These are phyloP conservation scores for Gossypium anomalum DNA, from an alignment of 345 rosid species.

Conservation along the genomic window DNA sequence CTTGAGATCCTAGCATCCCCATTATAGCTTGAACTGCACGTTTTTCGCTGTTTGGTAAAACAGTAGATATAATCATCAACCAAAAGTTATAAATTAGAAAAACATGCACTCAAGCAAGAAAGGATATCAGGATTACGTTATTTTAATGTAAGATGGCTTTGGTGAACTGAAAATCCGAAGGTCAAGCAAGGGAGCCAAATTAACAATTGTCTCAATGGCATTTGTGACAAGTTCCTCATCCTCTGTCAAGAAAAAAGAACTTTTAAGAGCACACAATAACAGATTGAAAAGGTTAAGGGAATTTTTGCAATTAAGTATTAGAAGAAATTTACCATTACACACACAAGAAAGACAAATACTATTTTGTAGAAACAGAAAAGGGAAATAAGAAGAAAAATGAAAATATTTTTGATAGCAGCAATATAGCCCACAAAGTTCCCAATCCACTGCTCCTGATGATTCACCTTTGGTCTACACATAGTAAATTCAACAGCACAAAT, in stretches of 20 bases:
- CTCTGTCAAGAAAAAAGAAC: conserved; percentile 49
- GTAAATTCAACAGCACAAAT: not conserved
- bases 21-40: conserved; percentile 86
- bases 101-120: not conserved
- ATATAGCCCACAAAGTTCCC: not conserved
- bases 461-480: conserved; percentile 1
- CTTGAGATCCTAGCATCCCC: conserved; percentile 70
- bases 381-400: not conserved
- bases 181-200: conserved; percentile 88
- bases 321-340: not conserved
- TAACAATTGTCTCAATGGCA: conserved; percentile 87
- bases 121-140: conserved; percentile 41
- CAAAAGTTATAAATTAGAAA: conserved; percentile 16
- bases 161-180: conserved; percentile 86
- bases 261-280: not conserved
- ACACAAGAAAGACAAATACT: not conserved
- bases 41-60: conserved; percentile 63
- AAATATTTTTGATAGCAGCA: not conserved
- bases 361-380: not conserved
- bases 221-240: conserved; percentile 96
- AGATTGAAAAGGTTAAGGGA: not conserved
- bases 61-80: conserved; percentile 16
- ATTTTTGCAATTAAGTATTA: not conserved
- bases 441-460: not conserved
- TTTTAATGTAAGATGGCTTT: conserved; percentile 75